These are phyloP conservation scores for Agrostemma githago DNA, from an alignment of 148 eudicot species.

Conservation along the genomic window DNA sequence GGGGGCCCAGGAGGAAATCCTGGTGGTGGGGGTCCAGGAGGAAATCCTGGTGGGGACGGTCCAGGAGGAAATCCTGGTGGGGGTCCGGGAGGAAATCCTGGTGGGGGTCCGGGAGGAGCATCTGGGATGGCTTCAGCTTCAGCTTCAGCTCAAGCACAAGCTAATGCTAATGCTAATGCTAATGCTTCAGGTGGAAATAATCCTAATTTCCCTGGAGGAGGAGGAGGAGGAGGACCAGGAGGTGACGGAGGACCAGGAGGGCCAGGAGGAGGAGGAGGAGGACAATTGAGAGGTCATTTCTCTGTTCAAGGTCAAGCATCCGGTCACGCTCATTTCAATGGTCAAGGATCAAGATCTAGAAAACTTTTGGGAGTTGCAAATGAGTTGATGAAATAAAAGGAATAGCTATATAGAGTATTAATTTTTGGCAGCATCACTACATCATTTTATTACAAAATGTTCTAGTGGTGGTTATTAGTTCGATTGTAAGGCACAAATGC, in stretches of 20 bases:
- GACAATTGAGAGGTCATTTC: neutral
- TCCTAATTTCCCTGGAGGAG: neutral
- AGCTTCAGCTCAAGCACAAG: neutral
- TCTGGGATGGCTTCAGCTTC: neutral
- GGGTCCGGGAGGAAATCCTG: neutral
- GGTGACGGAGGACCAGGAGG: neutral
- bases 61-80: neutral
- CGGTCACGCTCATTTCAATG: neutral
- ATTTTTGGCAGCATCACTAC: neutral
- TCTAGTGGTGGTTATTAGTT: neutral
- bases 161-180: neutral
- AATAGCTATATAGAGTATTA: neutral
- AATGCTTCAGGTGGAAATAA: neutral
- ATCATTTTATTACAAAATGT: neutral
- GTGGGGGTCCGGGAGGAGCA: neutral
- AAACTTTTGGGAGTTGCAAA: neutral
- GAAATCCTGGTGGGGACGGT: too few relatives aligned
- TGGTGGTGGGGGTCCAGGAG: neutral
- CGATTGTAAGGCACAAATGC: neutral
- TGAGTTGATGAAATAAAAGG: neutral
- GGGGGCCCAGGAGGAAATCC: neutral
- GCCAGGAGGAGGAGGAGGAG: neutral
- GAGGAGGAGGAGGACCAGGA: neutral
- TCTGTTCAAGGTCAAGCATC: slow-evolving; percentile 4
- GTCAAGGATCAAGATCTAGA: neutral